Base-by-base conservation (phyloP, 176 grass and related monocot genomes). In the Musa troglodytarum region DNA sequence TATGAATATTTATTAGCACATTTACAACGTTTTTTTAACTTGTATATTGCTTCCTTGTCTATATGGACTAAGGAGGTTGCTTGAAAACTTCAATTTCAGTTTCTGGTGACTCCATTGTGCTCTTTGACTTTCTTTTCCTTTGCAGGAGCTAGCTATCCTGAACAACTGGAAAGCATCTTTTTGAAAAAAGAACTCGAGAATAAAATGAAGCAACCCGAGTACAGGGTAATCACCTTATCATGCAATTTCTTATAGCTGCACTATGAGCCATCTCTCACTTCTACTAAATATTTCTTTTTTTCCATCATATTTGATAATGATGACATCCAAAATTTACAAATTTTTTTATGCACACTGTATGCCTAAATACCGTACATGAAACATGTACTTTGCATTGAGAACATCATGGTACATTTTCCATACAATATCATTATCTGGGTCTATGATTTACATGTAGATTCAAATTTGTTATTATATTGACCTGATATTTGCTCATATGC, bases 191-290 rank as follows among this genome's bases (percentile, higher is more conserved):
- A 92, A 55, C 80, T 81, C 66, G 79, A 88, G 64, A 78, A 87
- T 49, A 96, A 96, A 86, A 87, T 71, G 83, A 92, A 86, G 78
- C 77, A 86, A 52, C 79, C 79, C 5, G 86, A 90, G 43, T 92
- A 88, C 74, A 81, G 85, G 85, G 93, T 96, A 92, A 73, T 21
- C 67, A 72, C 73, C 77, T 77, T 68, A 78, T 67, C 13, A n/a
- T 10, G 22, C 7, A 16, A 24, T 65, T 49, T n/a, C 7, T 4
- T 50, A 49, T 20, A 1, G 17, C 16, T 28, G 61, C 12, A 15
- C 11, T 34, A 67, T 17, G 10, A 29, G 14, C n/a, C 12, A 43
- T 34, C 11, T 67, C 25, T 67, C 65, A 67, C 65, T 67, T 67
- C 26, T 29, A 29, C 25, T 14, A 67, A 67, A 43, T 23, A 67